Conservation (phyloP, 352 stramenopile genomes). For the Globisporangium barbulae region DNA sequence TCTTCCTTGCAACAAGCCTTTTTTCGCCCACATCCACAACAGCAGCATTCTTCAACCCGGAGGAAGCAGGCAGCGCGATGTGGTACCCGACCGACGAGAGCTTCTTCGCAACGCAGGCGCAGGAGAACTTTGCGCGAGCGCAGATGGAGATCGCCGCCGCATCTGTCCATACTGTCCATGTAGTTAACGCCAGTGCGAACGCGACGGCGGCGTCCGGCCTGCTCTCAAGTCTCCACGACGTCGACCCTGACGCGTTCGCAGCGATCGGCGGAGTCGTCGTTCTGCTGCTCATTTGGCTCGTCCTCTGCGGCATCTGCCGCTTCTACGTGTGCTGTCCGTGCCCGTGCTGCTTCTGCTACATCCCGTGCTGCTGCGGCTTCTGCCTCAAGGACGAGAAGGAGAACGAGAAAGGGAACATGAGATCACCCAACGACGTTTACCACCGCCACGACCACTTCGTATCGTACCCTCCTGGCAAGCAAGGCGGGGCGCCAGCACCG, state of each 20-base stretch:
- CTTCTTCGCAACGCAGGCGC: constrained; percentile 15
- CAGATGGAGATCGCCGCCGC: constrained; percentile 2
- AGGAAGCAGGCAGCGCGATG: neutral
- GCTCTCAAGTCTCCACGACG: neutral
- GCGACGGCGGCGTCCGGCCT: neutral
- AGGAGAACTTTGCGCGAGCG: constrained; percentile 6
- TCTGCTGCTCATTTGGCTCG: constrained; percentile 11
- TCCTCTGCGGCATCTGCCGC: constrained; percentile 19
- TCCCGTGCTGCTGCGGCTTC: constrained; percentile 38
- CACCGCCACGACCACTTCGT: constrained; percentile 5
- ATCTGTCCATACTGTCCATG: neutral
- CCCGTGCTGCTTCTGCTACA: constrained; percentile 19
- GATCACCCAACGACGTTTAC: neutral
- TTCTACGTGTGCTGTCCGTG: constrained; percentile 9
- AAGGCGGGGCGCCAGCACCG: neutral
- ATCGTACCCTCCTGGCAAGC: neutral
- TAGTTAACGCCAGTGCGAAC: neutral
- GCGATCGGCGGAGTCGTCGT: neutral
- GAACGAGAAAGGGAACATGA: neutral
- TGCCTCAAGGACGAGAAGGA: constrained; percentile 24
- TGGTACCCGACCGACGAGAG: constrained; percentile 17
- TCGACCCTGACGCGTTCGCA: neutral
- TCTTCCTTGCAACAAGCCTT: neutral
- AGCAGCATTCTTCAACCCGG: neutral
- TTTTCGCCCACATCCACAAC: neutral